A percentile compares a stretch with the other conserved stretches of the same genome.
Conservation (phyloP, 768 basidiomycete species). For the Leccinellum luteum region DNA sequence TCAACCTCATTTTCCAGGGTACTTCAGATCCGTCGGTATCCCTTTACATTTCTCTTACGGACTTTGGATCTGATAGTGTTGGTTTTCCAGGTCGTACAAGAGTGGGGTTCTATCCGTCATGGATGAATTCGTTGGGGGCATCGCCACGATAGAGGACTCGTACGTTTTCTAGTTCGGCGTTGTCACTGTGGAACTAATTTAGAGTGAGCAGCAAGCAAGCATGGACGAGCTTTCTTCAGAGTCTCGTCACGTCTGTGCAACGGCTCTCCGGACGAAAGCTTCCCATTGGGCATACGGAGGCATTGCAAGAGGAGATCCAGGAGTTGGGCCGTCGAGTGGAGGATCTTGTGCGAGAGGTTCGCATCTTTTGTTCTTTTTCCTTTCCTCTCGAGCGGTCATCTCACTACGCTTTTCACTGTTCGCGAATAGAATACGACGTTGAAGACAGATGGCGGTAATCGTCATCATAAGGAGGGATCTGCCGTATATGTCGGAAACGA, state of each 20-base stretch:
- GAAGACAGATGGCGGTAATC: not conserved
- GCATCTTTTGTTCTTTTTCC: slow-evolving; percentile 1
- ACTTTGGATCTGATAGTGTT: slow-evolving; percentile 2
- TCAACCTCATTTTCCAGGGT: slow-evolving; percentile 53
- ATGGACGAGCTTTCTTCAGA: slow-evolving; percentile 62
- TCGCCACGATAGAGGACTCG: slow-evolving; percentile 60
- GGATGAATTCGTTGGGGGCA: slow-evolving; percentile 65
- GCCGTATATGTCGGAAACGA: slow-evolving; percentile 14
- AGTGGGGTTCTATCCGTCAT: slow-evolving; percentile 55
- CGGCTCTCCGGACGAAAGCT: slow-evolving; percentile 64
- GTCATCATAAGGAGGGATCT: slow-evolving; percentile 18
- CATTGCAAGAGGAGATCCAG: slow-evolving; percentile 58
- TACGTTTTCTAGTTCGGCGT: slow-evolving; percentile 33
- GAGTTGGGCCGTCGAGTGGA: slow-evolving; percentile 58
- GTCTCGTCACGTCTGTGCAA: slow-evolving; percentile 58
- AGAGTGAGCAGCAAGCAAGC: slow-evolving; percentile 51
- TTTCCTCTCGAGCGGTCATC: not conserved
- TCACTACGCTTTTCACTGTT: not conserved
- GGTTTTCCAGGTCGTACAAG: slow-evolving; percentile 53
- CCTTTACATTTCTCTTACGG: not conserved
- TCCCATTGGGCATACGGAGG: slow-evolving; percentile 46
- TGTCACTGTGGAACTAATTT: slow-evolving; percentile 14
- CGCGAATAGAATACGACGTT: slow-evolving; percentile 6
- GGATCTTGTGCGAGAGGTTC: slow-evolving; percentile 64
- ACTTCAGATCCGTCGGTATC: slow-evolving; percentile 58